Percentiles rank a stretch among this genome's conserved stretches.
These are phyloP conservation scores for Sarocladium strictum DNA, from an alignment of 2,329 filamentous ascomycete species.

Conservation along the genomic window DNA sequence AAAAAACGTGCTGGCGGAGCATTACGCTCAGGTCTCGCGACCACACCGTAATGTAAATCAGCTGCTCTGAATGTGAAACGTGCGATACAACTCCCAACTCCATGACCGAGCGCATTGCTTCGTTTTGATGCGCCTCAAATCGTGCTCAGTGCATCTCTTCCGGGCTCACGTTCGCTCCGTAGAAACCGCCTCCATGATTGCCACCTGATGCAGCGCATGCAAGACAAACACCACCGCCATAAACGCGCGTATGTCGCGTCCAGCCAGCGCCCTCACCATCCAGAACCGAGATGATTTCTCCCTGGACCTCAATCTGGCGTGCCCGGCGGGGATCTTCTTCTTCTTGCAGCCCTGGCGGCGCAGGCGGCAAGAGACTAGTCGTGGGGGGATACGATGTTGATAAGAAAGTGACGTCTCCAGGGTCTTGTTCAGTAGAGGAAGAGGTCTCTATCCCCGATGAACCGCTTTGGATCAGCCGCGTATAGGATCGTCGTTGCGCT, in stretches of 20 bases:
- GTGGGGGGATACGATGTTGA: conserved; percentile 45
- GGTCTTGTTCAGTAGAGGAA: conserved; percentile 17
- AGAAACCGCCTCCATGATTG: conserved; percentile 42
- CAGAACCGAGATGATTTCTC: conserved; percentile 43
- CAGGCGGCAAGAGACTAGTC: conserved; percentile 40
- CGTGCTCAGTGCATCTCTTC: conserved; percentile 11
- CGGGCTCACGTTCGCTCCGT: conserved; percentile 29
- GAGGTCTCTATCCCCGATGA: conserved; percentile 17
- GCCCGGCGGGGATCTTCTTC: neutral
- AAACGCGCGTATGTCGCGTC: conserved; percentile 54
- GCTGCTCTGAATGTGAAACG: neutral
- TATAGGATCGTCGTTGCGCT: conserved; percentile 36
- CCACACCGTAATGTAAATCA: conserved; percentile 9
- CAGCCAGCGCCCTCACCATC: conserved; percentile 44
- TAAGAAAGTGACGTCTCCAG: conserved; percentile 29
- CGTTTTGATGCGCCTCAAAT: neutral
- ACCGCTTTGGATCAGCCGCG: conserved; percentile 32
- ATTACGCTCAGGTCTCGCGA: conserved; percentile 5
- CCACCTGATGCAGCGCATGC: conserved; percentile 45
- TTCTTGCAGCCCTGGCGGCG: conserved; percentile 27
- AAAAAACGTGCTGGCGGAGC: neutral
- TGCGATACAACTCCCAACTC: neutral
- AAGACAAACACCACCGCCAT: conserved; percentile 51
- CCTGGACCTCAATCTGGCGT: conserved; percentile 35
- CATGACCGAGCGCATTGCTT: neutral